A percentile compares a stretch with the other conserved stretches of the same genome.
Evolutionary conservation across 129 eudicot genomes (phyloP).

Genomic region (Helichrysum umbraculigerum): DNA sequence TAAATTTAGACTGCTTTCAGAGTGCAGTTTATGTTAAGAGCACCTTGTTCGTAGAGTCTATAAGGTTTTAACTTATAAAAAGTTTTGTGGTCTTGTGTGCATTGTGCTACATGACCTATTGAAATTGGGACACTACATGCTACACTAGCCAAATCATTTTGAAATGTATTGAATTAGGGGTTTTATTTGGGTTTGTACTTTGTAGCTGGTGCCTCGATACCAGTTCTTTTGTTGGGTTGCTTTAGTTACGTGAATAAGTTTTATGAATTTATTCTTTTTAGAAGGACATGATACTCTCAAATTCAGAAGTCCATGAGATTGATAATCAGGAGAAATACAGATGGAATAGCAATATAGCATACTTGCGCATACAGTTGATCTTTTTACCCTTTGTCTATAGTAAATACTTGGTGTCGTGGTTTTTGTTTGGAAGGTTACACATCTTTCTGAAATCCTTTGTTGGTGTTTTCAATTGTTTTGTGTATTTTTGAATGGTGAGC

Average conservation of each 20-base stretch:
- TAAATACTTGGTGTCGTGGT: background rate
- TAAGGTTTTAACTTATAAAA: background rate
- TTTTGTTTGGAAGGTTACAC: background rate
- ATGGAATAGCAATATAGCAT: background rate
- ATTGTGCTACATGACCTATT: background rate
- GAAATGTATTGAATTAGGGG: background rate
- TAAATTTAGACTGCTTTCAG: background rate
- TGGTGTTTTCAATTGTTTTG: background rate
- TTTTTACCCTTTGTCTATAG: background rate
- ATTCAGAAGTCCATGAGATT: background rate
- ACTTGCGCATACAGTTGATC: background rate
- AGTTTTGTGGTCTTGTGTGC: background rate
- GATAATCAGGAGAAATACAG: background rate
- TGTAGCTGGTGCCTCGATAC: background rate
- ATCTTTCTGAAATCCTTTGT: background rate
- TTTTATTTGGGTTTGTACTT: background rate
- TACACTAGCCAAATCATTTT: background rate
- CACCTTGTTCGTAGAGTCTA: background rate
- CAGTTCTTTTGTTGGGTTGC: background rate
- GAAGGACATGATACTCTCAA: background rate
- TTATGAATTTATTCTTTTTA: no score
- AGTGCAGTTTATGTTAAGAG: background rate
- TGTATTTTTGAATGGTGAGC: background rate
- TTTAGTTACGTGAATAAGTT: background rate
- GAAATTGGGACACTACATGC: background rate